phyloP scores from a whole-genome alignment of 768 basidiomycete species.

The Auriscalpium vulgare region DNA sequence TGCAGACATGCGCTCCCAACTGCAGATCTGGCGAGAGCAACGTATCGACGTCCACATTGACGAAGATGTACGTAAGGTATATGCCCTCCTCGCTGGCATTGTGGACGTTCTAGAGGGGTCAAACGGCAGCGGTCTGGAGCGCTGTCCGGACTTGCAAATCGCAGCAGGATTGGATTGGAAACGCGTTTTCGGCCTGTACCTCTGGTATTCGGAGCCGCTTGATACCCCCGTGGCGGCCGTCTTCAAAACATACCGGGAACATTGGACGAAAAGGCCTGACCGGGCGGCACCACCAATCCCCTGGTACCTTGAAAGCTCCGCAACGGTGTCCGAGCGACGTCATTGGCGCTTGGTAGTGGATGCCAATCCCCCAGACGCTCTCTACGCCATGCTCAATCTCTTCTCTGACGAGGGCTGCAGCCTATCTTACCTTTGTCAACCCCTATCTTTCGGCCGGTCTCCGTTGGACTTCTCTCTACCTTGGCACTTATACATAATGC shows the following conservation, averaged over 20 bases:
- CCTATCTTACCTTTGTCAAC: slow-evolving; percentile 59
- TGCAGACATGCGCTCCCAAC: slow-evolving; percentile 63
- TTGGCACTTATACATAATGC: slow-evolving; percentile 89
- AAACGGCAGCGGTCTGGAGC: slow-evolving; percentile 42
- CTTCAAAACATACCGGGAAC: slow-evolving; percentile 50
- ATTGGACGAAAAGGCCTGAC: slow-evolving; percentile 28
- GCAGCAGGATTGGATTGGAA: slow-evolving; percentile 87
- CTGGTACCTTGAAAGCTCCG: slow-evolving; percentile 39
- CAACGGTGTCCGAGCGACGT: slow-evolving; percentile 15
- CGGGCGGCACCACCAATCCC: slow-evolving; percentile 49
- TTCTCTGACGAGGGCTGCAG: slow-evolving; percentile 65
- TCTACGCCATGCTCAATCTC: slow-evolving; percentile 77
- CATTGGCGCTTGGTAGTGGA: slow-evolving; percentile 37
- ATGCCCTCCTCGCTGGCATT: slow-evolving; percentile 77
- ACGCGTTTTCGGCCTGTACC: slow-evolving; percentile 77
- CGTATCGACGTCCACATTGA: slow-evolving; percentile 62
- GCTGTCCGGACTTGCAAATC: slow-evolving; percentile 52
- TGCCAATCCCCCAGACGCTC: slow-evolving; percentile 53
- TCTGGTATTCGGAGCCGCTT: slow-evolving; percentile 81
- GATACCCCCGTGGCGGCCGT: slow-evolving; percentile 65
- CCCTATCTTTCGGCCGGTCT: slow-evolving; percentile 66
- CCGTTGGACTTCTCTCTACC: slow-evolving; percentile 76
- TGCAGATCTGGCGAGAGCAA: slow-evolving; percentile 78
- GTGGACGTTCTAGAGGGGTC: slow-evolving; percentile 50
- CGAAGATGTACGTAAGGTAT: slow-evolving; percentile 65